Conservation (phyloP, 768 basidiomycete genomes). For the Suillus sp. region DNA sequence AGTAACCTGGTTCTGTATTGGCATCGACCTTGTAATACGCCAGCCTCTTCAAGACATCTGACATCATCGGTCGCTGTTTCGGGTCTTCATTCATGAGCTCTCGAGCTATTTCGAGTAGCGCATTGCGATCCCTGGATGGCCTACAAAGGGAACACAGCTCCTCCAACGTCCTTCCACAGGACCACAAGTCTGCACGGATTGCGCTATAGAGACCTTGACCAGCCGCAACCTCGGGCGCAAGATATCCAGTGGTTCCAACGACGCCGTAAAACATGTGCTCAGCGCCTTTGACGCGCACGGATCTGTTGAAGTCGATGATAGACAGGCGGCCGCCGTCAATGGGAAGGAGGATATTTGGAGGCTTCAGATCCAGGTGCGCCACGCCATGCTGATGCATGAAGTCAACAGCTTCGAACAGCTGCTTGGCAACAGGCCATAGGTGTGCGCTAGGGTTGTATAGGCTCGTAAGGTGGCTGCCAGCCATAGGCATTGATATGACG, state of each 20-base stretch:
- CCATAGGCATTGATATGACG: background rate
- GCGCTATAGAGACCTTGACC: background rate
- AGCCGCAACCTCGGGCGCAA: background rate
- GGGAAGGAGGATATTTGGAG: conserved; percentile 14
- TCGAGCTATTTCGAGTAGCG: background rate
- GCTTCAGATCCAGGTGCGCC: conserved; percentile 24
- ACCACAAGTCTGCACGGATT: background rate
- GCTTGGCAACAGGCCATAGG: background rate
- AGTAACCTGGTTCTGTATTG: background rate
- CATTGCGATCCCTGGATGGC: background rate
- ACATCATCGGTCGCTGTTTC: background rate
- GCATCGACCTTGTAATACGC: background rate
- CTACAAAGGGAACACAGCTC: conserved; percentile 5
- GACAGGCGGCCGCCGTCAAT: background rate
- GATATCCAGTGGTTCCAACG: conserved; percentile 1
- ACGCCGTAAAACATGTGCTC: background rate
- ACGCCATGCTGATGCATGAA: conserved; percentile 22
- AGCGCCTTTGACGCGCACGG: conserved; percentile 1
- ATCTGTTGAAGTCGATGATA: conserved; percentile 14
- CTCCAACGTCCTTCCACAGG: no score
- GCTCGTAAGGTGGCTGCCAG: background rate
- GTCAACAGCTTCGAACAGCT: conserved; percentile 17
- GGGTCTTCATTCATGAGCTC: background rate
- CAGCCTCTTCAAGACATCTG: background rate
- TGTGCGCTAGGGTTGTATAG: background rate